Conservation (phyloP, 352 stramenopile genomes). For the Pseudoperonospora humuli region DNA sequence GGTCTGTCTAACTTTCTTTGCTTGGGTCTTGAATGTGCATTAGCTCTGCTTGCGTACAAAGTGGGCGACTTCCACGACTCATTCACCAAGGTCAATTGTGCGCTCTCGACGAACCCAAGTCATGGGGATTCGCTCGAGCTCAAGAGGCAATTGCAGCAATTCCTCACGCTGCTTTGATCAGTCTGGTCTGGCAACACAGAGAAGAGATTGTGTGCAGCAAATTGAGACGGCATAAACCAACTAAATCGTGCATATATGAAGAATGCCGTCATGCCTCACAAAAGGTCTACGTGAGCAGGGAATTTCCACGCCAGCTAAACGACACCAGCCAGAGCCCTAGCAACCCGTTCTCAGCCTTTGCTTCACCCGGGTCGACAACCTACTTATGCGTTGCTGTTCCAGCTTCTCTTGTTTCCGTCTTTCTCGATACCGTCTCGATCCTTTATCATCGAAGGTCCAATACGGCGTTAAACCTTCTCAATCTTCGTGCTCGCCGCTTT, state of each 20-base stretch:
- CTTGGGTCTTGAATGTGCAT: slow-evolving; percentile 13
- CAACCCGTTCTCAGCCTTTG: slow-evolving; percentile 10
- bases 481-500: not conserved
- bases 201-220: slow-evolving; percentile 11
- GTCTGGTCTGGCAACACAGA: not conserved
- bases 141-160: slow-evolving; percentile 80
- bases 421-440: slow-evolving; percentile 10
- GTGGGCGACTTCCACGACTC: slow-evolving; percentile 87
- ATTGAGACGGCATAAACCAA: slow-evolving; percentile 12
- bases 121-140: slow-evolving; percentile 88
- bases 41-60: slow-evolving; percentile 64
- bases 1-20: slow-evolving; percentile 1
- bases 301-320: slow-evolving; percentile 10
- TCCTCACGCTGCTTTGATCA: slow-evolving; percentile 65
- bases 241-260: slow-evolving; percentile 39
- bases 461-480: not conserved
- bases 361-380: slow-evolving; percentile 3
- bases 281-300: slow-evolving; percentile 11
- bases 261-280: slow-evolving; percentile 20
- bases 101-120: slow-evolving; percentile 15
- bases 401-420: slow-evolving; percentile 15
- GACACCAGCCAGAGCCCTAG: slow-evolving; percentile 4
- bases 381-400: slow-evolving; percentile 7
- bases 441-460: not conserved
- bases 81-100: slow-evolving; percentile 80